Percentiles rank a stretch among this genome's conserved stretches.
phyloP scores from a whole-genome alignment of 1,139 yeast species.

The Kodamaea anthophila region DNA sequence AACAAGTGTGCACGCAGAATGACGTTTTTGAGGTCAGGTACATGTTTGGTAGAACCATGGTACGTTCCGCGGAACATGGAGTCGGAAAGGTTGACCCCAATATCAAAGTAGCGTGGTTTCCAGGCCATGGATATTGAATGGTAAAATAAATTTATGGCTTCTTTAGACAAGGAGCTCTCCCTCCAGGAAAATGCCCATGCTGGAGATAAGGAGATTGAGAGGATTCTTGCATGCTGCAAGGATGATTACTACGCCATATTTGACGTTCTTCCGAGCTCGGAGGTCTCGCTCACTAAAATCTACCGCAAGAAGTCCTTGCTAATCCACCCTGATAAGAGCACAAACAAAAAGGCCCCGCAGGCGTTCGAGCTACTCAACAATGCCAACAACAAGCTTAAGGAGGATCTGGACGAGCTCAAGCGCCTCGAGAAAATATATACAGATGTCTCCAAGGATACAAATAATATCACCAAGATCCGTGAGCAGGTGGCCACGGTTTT shows the following conservation, averaged over 20 bases:
- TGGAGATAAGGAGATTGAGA: constrained; percentile 49
- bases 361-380: constrained; percentile 54
- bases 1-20: constrained; percentile 59
- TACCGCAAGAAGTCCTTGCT: constrained; percentile 56
- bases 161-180: constrained; percentile 5
- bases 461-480: constrained; percentile 21
- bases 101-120: constrained; percentile 43
- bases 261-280: constrained; percentile 39
- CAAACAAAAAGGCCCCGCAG: constrained; percentile 48
- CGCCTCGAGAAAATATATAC: constrained; percentile 30
- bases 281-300: constrained; percentile 16
- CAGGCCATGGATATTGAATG: constrained; percentile 14
- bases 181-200: constrained; percentile 25
- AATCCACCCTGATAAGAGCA: constrained; percentile 65
- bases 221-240: constrained; percentile 43
- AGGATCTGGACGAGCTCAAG: constrained; percentile 33
- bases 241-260: constrained; percentile 53
- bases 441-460: constrained; percentile 35
- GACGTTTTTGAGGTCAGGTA: constrained; percentile 58
- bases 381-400: constrained; percentile 23
- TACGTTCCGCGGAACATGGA: constrained; percentile 80
- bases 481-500: constrained; percentile 29
- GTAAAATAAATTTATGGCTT: constrained; percentile 1
- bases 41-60: constrained; percentile 60
- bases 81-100: constrained; percentile 84